These are phyloP conservation scores for Climacium dendroides DNA, from an alignment of 225 moss, liverwort and hornwort species.

Conservation along the genomic window DNA sequence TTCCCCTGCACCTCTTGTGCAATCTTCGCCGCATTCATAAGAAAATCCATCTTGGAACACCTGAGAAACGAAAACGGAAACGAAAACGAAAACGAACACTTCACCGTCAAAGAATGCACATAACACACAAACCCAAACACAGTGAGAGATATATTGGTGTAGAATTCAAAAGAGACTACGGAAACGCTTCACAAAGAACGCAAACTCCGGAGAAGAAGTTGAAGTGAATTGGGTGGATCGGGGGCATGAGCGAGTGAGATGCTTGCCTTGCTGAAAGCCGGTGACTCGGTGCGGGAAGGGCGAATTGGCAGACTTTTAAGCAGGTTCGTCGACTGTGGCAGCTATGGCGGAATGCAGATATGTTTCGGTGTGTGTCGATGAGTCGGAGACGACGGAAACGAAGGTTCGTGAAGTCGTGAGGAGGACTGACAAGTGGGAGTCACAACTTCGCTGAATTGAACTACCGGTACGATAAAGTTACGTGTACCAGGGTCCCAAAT, in stretches of 20 bases:
- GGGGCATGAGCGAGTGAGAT: neutral
- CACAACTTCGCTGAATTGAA: neutral
- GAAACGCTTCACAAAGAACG: neutral
- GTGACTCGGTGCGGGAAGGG: neutral
- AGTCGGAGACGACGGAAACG: neutral
- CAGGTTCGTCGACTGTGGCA: neutral
- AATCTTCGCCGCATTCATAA: conserved; percentile 48
- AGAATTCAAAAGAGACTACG: neutral
- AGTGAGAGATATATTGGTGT: neutral
- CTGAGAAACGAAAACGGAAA: neutral
- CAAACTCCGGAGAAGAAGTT: neutral
- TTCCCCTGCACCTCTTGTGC: conserved; percentile 40
- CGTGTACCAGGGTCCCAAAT: neutral
- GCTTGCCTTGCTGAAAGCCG: neutral
- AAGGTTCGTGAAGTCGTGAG: neutral
- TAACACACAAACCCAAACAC: neutral
- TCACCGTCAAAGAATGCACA: neutral
- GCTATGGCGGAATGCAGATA: neutral
- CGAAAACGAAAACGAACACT: neutral
- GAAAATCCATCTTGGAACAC: conserved; percentile 24
- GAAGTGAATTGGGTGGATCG: neutral
- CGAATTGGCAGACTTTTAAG: neutral
- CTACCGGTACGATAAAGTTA: neutral
- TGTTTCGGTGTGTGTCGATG: neutral
- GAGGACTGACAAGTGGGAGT: neutral